Conservation (phyloP, 1,284 basidiomycete species). For the Moesziomyces aphidis region DNA sequence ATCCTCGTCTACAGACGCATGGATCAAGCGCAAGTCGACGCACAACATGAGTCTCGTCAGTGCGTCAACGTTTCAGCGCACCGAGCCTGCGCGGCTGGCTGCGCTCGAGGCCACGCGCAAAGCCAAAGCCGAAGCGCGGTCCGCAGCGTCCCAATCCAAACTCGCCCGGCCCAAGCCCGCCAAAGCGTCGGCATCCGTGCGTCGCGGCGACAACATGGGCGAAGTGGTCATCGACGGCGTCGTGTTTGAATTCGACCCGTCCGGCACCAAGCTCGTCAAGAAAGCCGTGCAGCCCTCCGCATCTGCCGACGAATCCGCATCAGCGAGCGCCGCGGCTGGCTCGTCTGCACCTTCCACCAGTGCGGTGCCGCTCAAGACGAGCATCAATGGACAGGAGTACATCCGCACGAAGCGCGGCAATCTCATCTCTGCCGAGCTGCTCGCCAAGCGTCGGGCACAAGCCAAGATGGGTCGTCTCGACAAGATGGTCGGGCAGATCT, state of each 20-base stretch:
- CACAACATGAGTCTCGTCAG: slow-evolving; percentile 63
- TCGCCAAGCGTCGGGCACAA: slow-evolving; percentile 53
- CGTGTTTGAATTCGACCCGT: slow-evolving; percentile 71
- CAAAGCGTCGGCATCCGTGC: slow-evolving; percentile 29
- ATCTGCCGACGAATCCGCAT: background rate
- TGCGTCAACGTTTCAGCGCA: slow-evolving; percentile 52
- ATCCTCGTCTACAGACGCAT: slow-evolving; percentile 25
- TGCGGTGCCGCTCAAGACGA: slow-evolving; percentile 51
- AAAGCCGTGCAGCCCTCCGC: slow-evolving; percentile 44
- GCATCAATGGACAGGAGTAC: slow-evolving; percentile 68
- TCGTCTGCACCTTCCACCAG: background rate
- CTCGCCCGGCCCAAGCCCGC: slow-evolving; percentile 1
- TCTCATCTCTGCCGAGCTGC: slow-evolving; percentile 66
- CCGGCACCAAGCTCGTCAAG: slow-evolving; percentile 70
- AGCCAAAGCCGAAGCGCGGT: slow-evolving; percentile 34
- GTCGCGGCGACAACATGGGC: slow-evolving; percentile 62
- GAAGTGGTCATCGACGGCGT: slow-evolving; percentile 71
- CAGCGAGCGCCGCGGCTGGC: slow-evolving; percentile 1
- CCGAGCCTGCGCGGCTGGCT: slow-evolving; percentile 58
- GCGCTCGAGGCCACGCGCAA: slow-evolving; percentile 51
- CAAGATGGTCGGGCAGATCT: slow-evolving; percentile 51
- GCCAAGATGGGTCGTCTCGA: slow-evolving; percentile 54
- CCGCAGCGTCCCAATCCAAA: slow-evolving; percentile 6
- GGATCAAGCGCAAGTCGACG: slow-evolving; percentile 60
- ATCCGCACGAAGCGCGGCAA: slow-evolving; percentile 69